Percentiles rank a stretch among this genome's conserved stretches.
Evolutionary conservation across 208 protist species (phyloP).

Genomic region (Naegleria fowleri): DNA sequence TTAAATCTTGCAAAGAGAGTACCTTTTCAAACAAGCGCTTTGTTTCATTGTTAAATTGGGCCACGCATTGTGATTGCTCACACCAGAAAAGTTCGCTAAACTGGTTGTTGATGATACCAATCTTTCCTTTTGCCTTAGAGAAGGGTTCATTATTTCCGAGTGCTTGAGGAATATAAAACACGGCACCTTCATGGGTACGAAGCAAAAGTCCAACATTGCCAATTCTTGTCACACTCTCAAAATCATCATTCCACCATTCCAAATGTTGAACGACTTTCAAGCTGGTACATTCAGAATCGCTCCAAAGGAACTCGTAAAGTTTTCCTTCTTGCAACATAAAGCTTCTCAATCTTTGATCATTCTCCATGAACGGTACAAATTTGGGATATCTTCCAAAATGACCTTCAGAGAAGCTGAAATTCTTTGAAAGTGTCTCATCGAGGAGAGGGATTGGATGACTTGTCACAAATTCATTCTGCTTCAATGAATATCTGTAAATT

Average conservation of each 20-base stretch:
- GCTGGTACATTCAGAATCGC: not conserved
- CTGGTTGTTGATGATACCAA: not conserved
- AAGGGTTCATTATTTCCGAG: not conserved
- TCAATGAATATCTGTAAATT: not conserved
- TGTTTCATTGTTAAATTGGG: not conserved
- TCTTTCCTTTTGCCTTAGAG: not conserved
- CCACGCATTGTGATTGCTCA: not conserved
- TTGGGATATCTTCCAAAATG: not conserved
- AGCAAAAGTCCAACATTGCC: not conserved
- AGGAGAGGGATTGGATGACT: not conserved
- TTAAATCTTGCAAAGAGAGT: not conserved
- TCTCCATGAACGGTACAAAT: not conserved
- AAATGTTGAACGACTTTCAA: not conserved
- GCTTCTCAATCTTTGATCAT: not conserved
- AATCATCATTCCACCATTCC: not conserved
- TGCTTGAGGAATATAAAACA: not conserved
- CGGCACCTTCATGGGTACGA: not conserved
- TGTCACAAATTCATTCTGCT: not conserved
- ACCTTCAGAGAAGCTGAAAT: not conserved
- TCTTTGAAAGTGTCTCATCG: not conserved
- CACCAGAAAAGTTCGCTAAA: not conserved
- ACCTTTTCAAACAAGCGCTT: not conserved
- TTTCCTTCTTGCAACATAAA: not conserved
- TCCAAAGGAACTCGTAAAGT: not conserved
- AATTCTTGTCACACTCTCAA: not conserved